Base-by-base conservation (phyloP, 768 basidiomycete genomes). In the Trametes cingulata region DNA sequence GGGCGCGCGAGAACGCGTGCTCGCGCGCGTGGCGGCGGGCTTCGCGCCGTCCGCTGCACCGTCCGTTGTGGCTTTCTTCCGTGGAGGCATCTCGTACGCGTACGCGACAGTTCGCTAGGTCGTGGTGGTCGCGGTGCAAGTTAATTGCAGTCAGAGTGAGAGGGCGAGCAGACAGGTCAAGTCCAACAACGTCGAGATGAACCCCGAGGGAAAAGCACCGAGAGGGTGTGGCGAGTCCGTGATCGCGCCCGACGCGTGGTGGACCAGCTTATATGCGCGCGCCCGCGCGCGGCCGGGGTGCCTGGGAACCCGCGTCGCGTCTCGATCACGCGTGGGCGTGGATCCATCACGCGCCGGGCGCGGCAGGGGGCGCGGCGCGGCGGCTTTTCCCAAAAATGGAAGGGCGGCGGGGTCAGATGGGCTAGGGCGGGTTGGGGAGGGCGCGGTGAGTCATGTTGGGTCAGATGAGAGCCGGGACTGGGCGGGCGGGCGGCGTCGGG, bases 51-150 rank as follows among this genome's bases (percentile, higher is more conserved):
- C 54, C 48, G 47, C 40, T 45, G 50, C 56, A 27, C 50, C 58
- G 42, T 68, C 73, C 58, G 71, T 64, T 33, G 74, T 60, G 39
- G 74, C 66, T 71, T 80, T 81, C 69, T 80, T 82, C 58, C 78
- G 73, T 47, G 82, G 62, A 24, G 65, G 62, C 65, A 66, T 66
- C 12, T 22, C 9, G 17, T 12, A 24, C n/a, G n/a, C n/a, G n/a
- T n/a, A n/a, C n/a, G n/a, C n/a, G n/a, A n/a, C n/a, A n/a, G n/a
- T n/a, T n/a, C n/a, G n/a, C n/a, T n/a, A n/a, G n/a, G n/a, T n/a
- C n/a, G 36, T 24, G 10, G 25, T 17, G 6, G 24, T 20, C 29
- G 10, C 33, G 19, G 4, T 22, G 19, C n/a, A 15, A 10, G 25
- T 3, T 9, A 9, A 19, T 15, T 19, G 19, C 6, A 17, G 33